phyloP scores from a whole-genome alignment of 805 yeast species.

The Debaryomyces tyrocola region DNA sequence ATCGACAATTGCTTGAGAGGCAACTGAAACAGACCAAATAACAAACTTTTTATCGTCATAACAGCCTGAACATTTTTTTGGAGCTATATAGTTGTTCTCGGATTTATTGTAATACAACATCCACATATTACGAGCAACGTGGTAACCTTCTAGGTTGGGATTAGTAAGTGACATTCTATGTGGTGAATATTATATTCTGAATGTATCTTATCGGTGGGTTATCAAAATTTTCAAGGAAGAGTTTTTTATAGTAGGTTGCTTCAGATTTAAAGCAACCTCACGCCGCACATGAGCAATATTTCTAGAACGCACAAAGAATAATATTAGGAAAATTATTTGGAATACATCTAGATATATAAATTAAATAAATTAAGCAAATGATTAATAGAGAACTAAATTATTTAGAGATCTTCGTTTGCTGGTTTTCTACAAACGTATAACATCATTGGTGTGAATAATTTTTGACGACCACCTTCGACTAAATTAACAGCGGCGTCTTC shows the following conservation, averaged over 20 bases:
- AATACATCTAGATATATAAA: no score
- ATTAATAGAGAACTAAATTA: no score
- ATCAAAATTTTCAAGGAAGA: no score
- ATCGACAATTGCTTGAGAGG: slow-evolving; percentile 66
- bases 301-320: no score
- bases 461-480: slow-evolving; percentile 88
- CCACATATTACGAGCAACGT: slow-evolving; percentile 44
- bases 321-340: no score
- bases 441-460: slow-evolving; percentile 97
- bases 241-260: no score
- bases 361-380: no score
- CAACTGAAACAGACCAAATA: slow-evolving; percentile 70
- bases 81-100: slow-evolving; percentile 40
- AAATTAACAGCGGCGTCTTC: slow-evolving; percentile 97
- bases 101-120: slow-evolving; percentile 38
- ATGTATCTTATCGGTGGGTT: no score
- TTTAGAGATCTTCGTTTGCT: slow-evolving; percentile 10
- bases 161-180: slow-evolving; percentile 24
- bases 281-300: no score
- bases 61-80: slow-evolving; percentile 41
- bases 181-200: neutral
- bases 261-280: no score
- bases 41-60: slow-evolving; percentile 54
- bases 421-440: slow-evolving; percentile 89
- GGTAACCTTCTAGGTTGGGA: slow-evolving; percentile 42